Conservation (phyloP, 2,329 filamentous ascomycete genomes). For the Emydomyces testavorans region DNA sequence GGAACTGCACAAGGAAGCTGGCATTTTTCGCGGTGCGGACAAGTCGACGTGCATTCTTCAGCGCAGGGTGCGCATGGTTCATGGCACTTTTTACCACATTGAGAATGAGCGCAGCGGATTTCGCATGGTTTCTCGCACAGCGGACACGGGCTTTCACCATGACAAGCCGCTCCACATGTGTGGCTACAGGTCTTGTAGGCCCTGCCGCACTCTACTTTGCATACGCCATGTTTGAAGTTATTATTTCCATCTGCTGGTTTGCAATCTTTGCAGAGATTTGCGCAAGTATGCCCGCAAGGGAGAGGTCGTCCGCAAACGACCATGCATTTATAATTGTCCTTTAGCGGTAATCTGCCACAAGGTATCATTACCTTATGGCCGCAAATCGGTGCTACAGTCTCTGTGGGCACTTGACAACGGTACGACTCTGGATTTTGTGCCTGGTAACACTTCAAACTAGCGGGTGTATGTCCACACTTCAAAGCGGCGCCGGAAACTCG, state of each 20-base stretch:
- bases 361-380: constrained; percentile 1
- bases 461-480: constrained; percentile 5
- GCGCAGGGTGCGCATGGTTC: constrained; percentile 54
- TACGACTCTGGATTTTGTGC: neutral
- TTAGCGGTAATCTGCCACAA: constrained; percentile 3
- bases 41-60: constrained; percentile 45
- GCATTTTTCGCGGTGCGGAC: constrained; percentile 40
- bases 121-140: constrained; percentile 37
- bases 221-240: neutral
- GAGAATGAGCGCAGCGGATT: constrained; percentile 46
- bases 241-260: neutral
- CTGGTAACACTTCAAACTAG: neutral
- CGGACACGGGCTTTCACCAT: constrained; percentile 9
- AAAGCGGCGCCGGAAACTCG: neutral
- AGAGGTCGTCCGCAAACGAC: neutral
- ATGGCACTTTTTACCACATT: constrained; percentile 44
- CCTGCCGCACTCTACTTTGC: constrained; percentile 1
- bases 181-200: constrained; percentile 9
- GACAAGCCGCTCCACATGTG: constrained; percentile 6
- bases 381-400: constrained; percentile 2
- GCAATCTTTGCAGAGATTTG: neutral
- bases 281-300: constrained; percentile 7
- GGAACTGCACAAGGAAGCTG: constrained; percentile 53
- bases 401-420: neutral
- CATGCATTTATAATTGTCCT: neutral